phyloP scores from a whole-genome alignment of 2,329 filamentous ascomycete genomes.

The Zymoseptoria crescenta region DNA sequence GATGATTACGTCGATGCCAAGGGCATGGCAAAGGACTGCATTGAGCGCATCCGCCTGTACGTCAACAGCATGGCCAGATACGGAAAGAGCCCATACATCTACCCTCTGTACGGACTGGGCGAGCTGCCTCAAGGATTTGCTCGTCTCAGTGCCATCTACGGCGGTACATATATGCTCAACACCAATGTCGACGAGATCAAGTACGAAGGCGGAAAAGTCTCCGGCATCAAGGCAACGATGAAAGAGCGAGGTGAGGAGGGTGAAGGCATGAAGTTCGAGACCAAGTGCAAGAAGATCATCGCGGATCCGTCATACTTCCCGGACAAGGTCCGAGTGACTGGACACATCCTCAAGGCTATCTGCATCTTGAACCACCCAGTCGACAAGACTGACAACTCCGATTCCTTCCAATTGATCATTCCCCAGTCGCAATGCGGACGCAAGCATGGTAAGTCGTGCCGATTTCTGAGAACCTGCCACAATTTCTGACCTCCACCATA shows the following conservation, averaged over 20 bases:
- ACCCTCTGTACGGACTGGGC: constrained; percentile 93
- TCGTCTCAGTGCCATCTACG: constrained; percentile 94
- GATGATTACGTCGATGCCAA: constrained; percentile 73
- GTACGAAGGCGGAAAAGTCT: constrained; percentile 71
- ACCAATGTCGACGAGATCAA: constrained; percentile 83
- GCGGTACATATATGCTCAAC: constrained; percentile 99
- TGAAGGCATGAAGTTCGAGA: constrained; percentile 81
- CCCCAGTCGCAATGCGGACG: constrained; percentile 95
- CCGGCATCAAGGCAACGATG: constrained; percentile 97
- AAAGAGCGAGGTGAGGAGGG: constrained; percentile 68
- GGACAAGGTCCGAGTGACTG: constrained; percentile 75
- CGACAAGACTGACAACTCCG: constrained; percentile 76
- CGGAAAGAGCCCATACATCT: constrained; percentile 98
- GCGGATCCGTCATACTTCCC: constrained; percentile 97
- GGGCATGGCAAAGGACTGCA: constrained; percentile 72
- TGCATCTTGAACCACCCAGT: constrained; percentile 96
- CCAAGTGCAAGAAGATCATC: constrained; percentile 91
- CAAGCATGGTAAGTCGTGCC: constrained; percentile 67
- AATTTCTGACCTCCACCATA: constrained; percentile 31
- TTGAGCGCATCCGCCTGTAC: constrained; percentile 89
- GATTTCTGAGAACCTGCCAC: not conserved
- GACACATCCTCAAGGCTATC: constrained; percentile 90
- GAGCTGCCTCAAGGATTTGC: constrained; percentile 97
- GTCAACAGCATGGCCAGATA: constrained; percentile 96
- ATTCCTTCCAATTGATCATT: constrained; percentile 93